Evolutionary conservation across 805 yeast genomes (phyloP).

Genomic region (Myxozyma neotropica): DNA sequence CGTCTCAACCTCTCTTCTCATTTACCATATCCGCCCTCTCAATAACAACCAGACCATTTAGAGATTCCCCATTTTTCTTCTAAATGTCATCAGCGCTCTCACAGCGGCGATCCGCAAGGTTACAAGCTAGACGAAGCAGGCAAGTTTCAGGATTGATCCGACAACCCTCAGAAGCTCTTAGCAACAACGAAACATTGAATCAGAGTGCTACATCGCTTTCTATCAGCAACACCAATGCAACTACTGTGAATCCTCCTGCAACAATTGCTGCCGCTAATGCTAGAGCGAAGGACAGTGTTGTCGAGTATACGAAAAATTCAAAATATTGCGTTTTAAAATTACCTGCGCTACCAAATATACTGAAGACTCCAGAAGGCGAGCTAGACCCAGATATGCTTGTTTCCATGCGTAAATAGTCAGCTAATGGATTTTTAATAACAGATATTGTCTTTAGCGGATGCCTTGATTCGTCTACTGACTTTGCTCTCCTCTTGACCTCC

Average conservation of each 20-base stretch:
- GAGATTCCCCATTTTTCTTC: not conserved
- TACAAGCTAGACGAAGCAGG: slow-evolving; percentile 26
- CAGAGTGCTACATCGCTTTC: not conserved
- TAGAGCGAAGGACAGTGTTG: slow-evolving; percentile 35
- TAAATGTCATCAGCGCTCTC: slow-evolving; percentile 11
- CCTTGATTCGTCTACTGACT: slow-evolving; percentile 52
- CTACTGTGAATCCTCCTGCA: not conserved
- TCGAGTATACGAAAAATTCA: slow-evolving; percentile 60
- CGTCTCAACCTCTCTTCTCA: not conserved
- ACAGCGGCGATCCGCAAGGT: slow-evolving; percentile 26
- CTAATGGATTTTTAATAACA: not conserved
- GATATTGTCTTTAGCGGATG: slow-evolving; percentile 45
- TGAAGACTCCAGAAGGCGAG: slow-evolving; percentile 31
- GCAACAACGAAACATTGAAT: not conserved
- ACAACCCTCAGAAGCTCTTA: slow-evolving; percentile 9
- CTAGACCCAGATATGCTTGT: not conserved
- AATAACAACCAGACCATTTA: not conserved
- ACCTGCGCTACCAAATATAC: slow-evolving; percentile 57
- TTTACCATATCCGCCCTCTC: not conserved
- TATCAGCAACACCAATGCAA: not conserved
- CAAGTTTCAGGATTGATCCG: slow-evolving; percentile 27
- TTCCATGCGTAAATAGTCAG: no score
- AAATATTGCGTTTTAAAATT: slow-evolving; percentile 60
- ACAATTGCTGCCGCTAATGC: not conserved
- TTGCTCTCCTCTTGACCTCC: slow-evolving; percentile 55